Evolutionary conservation across 2,329 filamentous ascomycete genomes (phyloP).

Genomic region (Chaetomium globosum): DNA sequence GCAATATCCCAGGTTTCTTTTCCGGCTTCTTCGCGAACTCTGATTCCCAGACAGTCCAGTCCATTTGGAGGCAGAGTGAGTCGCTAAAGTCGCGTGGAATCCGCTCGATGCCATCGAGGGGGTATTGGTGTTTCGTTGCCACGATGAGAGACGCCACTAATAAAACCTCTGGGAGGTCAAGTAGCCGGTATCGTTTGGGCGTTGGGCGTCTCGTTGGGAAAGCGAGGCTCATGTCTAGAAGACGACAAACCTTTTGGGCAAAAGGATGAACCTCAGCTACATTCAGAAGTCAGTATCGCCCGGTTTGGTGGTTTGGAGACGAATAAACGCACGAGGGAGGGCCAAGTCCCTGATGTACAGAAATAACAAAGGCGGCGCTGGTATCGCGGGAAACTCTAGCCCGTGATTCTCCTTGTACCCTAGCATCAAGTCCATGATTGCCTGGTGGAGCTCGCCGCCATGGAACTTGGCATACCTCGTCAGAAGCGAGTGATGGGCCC

Average conservation of each 20-base stretch:
- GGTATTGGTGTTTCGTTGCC: slow-evolving; percentile 76
- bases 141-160: slow-evolving; percentile 72
- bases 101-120: slow-evolving; percentile 64
- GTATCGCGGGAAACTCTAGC: slow-evolving; percentile 72
- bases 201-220: slow-evolving; percentile 52
- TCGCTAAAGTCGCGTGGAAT: slow-evolving; percentile 56
- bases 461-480: slow-evolving; percentile 46
- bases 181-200: slow-evolving; percentile 41
- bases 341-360: slow-evolving; percentile 71
- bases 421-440: slow-evolving; percentile 62
- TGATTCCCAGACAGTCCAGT: slow-evolving; percentile 73
- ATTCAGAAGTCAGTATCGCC: slow-evolving; percentile 39
- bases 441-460: slow-evolving; percentile 64
- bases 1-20: slow-evolving; percentile 34
- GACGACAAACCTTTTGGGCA: slow-evolving; percentile 58
- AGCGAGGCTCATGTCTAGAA: slow-evolving; percentile 57
- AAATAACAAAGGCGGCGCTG: slow-evolving; percentile 67
- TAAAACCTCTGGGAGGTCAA: slow-evolving; percentile 73
- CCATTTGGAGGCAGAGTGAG: slow-evolving; percentile 60
- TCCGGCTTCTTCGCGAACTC: slow-evolving; percentile 46
- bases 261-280: slow-evolving; percentile 66
- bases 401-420: slow-evolving; percentile 69
- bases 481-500: slow-evolving; percentile 63
- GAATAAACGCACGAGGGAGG: slow-evolving; percentile 63
- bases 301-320: neutral